A percentile compares a stretch with the other conserved stretches of the same genome.
These are phyloP conservation scores for Chamaenerion angustifolium DNA, from an alignment of 345 rosid genomes.

Conservation along the genomic window DNA sequence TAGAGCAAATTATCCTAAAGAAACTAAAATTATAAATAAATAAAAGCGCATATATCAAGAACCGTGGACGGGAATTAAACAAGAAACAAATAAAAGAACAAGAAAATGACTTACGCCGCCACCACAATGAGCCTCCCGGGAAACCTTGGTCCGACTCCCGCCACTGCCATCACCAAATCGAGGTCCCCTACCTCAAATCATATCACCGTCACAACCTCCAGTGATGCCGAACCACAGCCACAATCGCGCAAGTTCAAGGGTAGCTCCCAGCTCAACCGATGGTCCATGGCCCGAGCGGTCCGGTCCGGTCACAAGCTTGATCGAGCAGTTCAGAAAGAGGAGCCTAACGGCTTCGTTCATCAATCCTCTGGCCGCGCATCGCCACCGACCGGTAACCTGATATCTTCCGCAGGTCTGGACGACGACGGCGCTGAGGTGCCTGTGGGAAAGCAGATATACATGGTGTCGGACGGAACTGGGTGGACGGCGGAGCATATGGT, in stretches of 20 bases:
- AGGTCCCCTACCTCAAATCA: neutral
- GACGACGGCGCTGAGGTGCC: slow-evolving; percentile 18
- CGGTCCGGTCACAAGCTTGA: slow-evolving; percentile 59
- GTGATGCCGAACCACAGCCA: slow-evolving; percentile 19
- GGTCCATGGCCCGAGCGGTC: slow-evolving; percentile 74
- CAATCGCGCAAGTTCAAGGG: slow-evolving; percentile 37
- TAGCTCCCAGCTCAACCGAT: slow-evolving; percentile 66
- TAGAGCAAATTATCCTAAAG: no score
- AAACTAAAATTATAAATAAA: no score
- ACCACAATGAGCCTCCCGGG: slow-evolving; percentile 26
- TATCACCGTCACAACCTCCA: slow-evolving; percentile 1
- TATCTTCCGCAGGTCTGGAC: slow-evolving; percentile 6
- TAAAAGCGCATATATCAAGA: neutral
- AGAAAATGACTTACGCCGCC: slow-evolving; percentile 16
- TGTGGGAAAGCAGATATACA: slow-evolving; percentile 52
- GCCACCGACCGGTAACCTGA: slow-evolving; percentile 15
- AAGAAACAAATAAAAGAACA: no score
- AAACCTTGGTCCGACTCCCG: slow-evolving; percentile 13
- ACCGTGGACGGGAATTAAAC: no score
- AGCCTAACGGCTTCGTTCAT: slow-evolving; percentile 12
- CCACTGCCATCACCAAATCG: slow-evolving; percentile 13
- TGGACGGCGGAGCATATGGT: slow-evolving; percentile 93
- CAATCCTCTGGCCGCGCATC: neutral
- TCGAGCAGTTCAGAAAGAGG: slow-evolving; percentile 18
- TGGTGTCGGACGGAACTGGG: slow-evolving; percentile 92